These are phyloP conservation scores for Eucalyptus decipiens DNA, from an alignment of 345 rosid species.

Conservation along the genomic window DNA sequence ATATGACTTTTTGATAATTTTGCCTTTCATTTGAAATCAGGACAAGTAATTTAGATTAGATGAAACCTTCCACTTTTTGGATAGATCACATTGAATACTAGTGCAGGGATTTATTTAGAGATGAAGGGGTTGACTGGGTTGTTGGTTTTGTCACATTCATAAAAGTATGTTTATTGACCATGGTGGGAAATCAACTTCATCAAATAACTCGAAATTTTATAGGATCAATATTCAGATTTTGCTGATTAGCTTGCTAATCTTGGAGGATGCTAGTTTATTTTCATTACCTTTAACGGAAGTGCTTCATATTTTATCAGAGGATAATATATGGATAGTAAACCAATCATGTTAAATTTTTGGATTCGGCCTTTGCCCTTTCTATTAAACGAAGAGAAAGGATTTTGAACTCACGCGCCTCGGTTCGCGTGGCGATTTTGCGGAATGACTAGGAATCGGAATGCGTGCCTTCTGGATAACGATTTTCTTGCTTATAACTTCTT, in stretches of 20 bases:
- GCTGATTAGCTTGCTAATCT: too few relatives aligned
- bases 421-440: background rate
- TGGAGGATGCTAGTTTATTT: background rate
- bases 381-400: too few relatives aligned
- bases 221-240: too few relatives aligned
- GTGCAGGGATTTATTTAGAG: background rate
- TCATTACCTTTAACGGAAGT: background rate
- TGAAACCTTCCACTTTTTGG: accelerated
- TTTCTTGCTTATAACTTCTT: background rate
- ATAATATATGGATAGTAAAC: too few relatives aligned
- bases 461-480: background rate
- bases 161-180: background rate
- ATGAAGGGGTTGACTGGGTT: accelerated
- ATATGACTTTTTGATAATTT: too few relatives aligned
- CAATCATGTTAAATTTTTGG: too few relatives aligned
- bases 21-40: too few relatives aligned
- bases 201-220: too few relatives aligned
- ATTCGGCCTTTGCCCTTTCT: background rate
- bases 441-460: background rate
- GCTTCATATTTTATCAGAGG: background rate
- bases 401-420: background rate
- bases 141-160: too few relatives aligned
- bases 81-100: accelerated
- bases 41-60: accelerated
- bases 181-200: accelerated